Percentiles rank a stretch among this genome's conserved stretches.
Evolutionary conservation across 1,284 basidiomycete species (phyloP).

Genomic region (Puccinia novopanici): DNA sequence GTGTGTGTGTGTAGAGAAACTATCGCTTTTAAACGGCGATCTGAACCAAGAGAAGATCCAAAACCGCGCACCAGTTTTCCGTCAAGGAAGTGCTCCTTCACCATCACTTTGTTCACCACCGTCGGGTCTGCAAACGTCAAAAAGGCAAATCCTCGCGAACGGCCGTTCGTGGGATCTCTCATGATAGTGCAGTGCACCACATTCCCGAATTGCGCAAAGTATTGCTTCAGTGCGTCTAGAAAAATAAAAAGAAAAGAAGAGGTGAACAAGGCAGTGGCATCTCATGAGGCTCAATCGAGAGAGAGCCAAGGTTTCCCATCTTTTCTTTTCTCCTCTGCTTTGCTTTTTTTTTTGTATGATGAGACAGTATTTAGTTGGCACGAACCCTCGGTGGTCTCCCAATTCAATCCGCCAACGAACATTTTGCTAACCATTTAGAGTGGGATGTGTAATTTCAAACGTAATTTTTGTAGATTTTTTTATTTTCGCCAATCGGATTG

Average conservation of each 20-base stretch:
- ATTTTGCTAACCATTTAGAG: constrained; percentile 72
- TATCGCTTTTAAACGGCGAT: neutral
- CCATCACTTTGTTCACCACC: constrained; percentile 85
- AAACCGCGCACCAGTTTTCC: constrained; percentile 79
- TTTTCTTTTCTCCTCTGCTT: neutral
- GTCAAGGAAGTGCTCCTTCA: constrained; percentile 82
- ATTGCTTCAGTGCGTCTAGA: constrained; percentile 75
- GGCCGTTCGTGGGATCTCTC: constrained; percentile 80
- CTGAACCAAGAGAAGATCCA: neutral
- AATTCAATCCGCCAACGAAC: constrained; percentile 94
- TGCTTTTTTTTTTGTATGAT: neutral
- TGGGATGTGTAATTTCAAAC: constrained; percentile 55
- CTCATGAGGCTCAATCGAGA: constrained; percentile 14
- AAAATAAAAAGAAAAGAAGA: neutral
- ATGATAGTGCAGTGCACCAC: constrained; percentile 92
- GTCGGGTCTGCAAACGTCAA: constrained; percentile 84
- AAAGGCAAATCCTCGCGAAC: constrained; percentile 91
- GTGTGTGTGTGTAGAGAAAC: neutral
- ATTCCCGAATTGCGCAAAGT: constrained; percentile 86
- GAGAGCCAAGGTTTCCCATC: neutral
- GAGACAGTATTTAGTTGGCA: constrained; percentile 47
- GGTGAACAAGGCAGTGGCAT: neutral
- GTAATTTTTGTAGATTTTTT: constrained; percentile 22
- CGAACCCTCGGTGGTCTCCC: constrained; percentile 91
- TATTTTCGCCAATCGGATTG: constrained; percentile 25